Base-by-base conservation (phyloP, 441 rosid genomes). In the Erodium trifolium region DNA sequence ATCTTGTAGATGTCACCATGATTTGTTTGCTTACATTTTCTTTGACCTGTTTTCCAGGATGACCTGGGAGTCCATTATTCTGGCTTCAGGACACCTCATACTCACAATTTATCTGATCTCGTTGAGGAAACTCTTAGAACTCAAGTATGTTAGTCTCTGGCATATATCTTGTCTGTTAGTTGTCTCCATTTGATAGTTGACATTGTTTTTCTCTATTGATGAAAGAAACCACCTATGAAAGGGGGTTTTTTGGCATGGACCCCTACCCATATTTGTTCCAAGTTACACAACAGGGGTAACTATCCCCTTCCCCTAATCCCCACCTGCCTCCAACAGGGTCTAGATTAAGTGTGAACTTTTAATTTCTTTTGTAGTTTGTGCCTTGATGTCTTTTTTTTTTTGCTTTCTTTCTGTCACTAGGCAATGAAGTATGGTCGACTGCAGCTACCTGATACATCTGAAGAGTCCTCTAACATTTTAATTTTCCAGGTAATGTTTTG, bases 51-150 rank as follows among this genome's bases (percentile, higher is more conserved):
- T 74, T 75, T 80, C 67, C 82, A 95, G 98, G 87, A 82, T 75
- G 80, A 75, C 72, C 70, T 85, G 72, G 96, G 86, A 78, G 79
- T 88, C 72, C 99, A 92, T 81, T 89, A 87, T 82, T 78, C 91
- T 47, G 98, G 99, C 73, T 87, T 92, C 85, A 86, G 83, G 84
- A 92, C 98, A n/a, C 96, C 91, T 79, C 89, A 95, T 78, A 82
- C 93, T 79, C 87, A 92, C 78, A 95, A 95, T 82, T 77, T 92
- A 73, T 92, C 97, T 78, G 96, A 91, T 83, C 89, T 92, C 67
- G 93, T 95, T 68, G 90, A 76, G 78, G 87, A 77, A 73, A 80
- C 85, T 79, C 91, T 95, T 62, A 62, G 65, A 70, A 79, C 73
- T 67, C 97, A 92, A 79, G 99, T 91, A 82, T 76, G 82, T 71